Evolutionary conservation across 169 alveolate species (phyloP), one percentile per base, ranked within the genome.

Genomic region (Ichthyophthirius multifiliis): DNA sequence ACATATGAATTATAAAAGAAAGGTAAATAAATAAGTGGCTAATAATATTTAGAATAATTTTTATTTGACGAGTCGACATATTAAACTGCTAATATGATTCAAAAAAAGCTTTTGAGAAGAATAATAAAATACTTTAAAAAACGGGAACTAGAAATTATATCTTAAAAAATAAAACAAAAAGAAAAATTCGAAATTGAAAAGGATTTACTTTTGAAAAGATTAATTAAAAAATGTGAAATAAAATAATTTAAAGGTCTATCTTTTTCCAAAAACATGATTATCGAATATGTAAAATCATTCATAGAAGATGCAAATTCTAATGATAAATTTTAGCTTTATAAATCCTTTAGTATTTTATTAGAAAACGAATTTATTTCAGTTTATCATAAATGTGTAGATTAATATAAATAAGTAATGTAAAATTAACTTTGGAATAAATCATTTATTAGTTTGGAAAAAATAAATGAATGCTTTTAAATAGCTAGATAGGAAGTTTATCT

Each of bases 231-330:
- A 23, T 27, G 31, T 55, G 71, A 55, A 55, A 27, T 55, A 27
- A n/a, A n/a, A n/a, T n/a, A n/a, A n/a, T n/a, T n/a, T n/a, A 34
- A 39, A 27, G 71, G 71, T 55, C 12, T 55, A 15, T 39, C 43
- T 27, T 27, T 55, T 55, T 55, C 71, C 13, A 55, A 55, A n/a
- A 55, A 55, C 13, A 55, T 55, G 71, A 27, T 55, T 55, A 5
- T 55, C 34, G 23, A 55, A 7, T 55, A 55, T 23, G 31, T 55
- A 27, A 34, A 55, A 55, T 27, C 43, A n/a, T 55, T 55, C 43
- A 27, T 55, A 23, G 71, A 55, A 55, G 71, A 55, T 55, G 71
- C 71, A 27, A 55, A 55, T 27, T 55, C 71, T 10, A 55, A 55
- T 27, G 43, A 55, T n/a, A 55, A 55, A 27, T 55, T 55, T 55